phyloP scores from a whole-genome alignment of 129 eudicot species.

The Cynara cardunculus region DNA sequence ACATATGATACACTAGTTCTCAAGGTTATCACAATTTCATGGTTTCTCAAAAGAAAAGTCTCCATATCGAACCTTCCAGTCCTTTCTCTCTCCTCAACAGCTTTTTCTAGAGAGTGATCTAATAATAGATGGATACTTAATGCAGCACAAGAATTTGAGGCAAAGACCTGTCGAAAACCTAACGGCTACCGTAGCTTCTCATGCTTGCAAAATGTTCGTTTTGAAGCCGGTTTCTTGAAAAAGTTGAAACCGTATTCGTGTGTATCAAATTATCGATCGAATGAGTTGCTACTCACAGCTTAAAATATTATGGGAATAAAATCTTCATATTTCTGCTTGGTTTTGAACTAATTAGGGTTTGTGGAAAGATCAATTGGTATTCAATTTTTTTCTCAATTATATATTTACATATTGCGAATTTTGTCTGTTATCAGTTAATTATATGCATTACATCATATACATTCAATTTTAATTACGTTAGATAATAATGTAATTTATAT shows the following conservation, averaged over 20 bases:
- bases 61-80: too few relatives aligned
- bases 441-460: too few relatives aligned
- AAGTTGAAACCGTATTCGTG: neutral
- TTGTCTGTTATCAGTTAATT: too few relatives aligned
- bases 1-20: too few relatives aligned
- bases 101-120: neutral
- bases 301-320: constrained; percentile 7
- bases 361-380: too few relatives aligned
- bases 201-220: constrained; percentile 72
- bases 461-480: too few relatives aligned
- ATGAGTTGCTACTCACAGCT: neutral
- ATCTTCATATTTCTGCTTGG: neutral
- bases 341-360: neutral
- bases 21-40: too few relatives aligned
- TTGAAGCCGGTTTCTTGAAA: constrained; percentile 50
- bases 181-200: constrained; percentile 50
- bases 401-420: too few relatives aligned
- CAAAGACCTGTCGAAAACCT: constrained; percentile 37
- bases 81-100: neutral
- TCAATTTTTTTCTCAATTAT: too few relatives aligned
- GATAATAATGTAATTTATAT: too few relatives aligned
- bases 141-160: constrained; percentile 65
- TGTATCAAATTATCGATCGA: neutral
- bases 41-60: too few relatives aligned
- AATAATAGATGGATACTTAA: neutral